These are phyloP conservation scores for Strigomonas oncopelti DNA, from an alignment of 208 protist genomes.

Conservation along the genomic window DNA sequence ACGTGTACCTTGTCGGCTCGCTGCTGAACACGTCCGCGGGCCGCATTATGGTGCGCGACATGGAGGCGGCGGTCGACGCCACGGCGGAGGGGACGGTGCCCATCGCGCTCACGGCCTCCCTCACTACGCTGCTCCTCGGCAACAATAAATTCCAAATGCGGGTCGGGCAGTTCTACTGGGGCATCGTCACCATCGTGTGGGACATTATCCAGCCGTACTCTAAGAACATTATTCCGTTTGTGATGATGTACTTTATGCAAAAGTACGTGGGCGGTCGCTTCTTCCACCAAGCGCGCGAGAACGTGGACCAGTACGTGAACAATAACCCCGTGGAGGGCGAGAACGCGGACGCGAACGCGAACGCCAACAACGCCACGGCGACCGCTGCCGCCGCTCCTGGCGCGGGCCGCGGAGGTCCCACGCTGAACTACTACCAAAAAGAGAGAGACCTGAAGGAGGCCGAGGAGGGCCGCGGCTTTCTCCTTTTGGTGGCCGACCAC, in stretches of 20 bases:
- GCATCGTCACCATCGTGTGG: constrained; percentile 39
- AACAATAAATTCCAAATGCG: constrained; percentile 53
- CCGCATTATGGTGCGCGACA: constrained; percentile 10
- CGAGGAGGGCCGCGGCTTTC: constrained; percentile 60
- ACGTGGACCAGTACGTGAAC: neutral
- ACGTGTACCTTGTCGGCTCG: constrained; percentile 29
- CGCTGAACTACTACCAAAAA: neutral
- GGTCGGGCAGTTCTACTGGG: constrained; percentile 38
- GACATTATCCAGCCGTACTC: constrained; percentile 36
- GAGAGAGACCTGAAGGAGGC: constrained; percentile 48
- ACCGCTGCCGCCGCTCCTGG: neutral
- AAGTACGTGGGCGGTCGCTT: constrained; percentile 7
- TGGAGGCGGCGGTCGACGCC: constrained; percentile 13
- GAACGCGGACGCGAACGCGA: neutral
- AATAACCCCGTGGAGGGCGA: neutral
- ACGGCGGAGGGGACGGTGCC: constrained; percentile 1
- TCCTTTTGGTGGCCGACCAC: constrained; percentile 51
- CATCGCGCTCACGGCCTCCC: constrained; percentile 17
- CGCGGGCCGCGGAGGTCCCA: neutral
- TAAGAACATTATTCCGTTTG: constrained; percentile 53
- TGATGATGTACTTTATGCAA: constrained; percentile 77
- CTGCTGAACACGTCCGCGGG: constrained; percentile 6
- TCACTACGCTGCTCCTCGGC: constrained; percentile 34
- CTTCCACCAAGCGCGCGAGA: neutral
- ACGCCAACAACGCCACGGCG: neutral